These are phyloP conservation scores for Neurospora sp. DNA, from an alignment of 495 filamentous ascomycete species.

Conservation along the genomic window DNA sequence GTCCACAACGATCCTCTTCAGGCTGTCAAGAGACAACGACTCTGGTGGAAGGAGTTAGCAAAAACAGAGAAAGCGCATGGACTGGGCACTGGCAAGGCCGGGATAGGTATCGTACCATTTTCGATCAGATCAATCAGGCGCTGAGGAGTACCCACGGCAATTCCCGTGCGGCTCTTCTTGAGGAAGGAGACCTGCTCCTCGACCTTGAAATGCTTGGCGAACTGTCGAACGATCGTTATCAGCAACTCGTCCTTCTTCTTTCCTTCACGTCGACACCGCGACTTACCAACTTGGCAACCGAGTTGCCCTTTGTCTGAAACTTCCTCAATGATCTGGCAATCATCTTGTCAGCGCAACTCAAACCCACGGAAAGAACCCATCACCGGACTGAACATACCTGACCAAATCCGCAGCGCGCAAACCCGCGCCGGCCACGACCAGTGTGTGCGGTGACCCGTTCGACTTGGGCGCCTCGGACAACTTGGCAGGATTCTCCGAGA, in stretches of 20 bases:
- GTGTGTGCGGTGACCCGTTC: slow-evolving; percentile 74
- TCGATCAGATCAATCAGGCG: slow-evolving; percentile 73
- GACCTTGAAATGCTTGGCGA: slow-evolving; percentile 96
- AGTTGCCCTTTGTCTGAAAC: slow-evolving; percentile 66
- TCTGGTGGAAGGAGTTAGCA: slow-evolving; percentile 36
- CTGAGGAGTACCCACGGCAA: slow-evolving; percentile 82
- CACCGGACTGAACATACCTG: slow-evolving; percentile 34
- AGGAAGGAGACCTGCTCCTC: slow-evolving; percentile 74
- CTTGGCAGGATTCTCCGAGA: slow-evolving; percentile 42
- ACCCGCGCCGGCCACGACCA: slow-evolving; percentile 71
- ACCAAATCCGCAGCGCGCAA: slow-evolving; percentile 72
- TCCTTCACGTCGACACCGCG: not conserved
- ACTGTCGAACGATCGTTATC: slow-evolving; percentile 25
- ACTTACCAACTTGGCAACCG: slow-evolving; percentile 67
- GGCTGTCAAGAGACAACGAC: slow-evolving; percentile 52
- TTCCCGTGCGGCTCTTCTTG: slow-evolving; percentile 58
- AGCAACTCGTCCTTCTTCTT: not conserved
- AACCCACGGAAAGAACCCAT: not conserved
- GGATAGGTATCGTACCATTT: slow-evolving; percentile 43
- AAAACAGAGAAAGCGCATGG: not conserved
- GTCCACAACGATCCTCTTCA: slow-evolving; percentile 79
- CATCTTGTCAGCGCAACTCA: not conserved
- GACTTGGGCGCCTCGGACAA: slow-evolving; percentile 54
- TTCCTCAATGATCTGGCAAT: slow-evolving; percentile 53
- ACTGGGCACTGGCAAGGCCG: too few species aligned